These are phyloP conservation scores for Fusarium fracticaudum DNA, from an alignment of 2,329 filamentous ascomycete genomes.

Conservation along the genomic window DNA sequence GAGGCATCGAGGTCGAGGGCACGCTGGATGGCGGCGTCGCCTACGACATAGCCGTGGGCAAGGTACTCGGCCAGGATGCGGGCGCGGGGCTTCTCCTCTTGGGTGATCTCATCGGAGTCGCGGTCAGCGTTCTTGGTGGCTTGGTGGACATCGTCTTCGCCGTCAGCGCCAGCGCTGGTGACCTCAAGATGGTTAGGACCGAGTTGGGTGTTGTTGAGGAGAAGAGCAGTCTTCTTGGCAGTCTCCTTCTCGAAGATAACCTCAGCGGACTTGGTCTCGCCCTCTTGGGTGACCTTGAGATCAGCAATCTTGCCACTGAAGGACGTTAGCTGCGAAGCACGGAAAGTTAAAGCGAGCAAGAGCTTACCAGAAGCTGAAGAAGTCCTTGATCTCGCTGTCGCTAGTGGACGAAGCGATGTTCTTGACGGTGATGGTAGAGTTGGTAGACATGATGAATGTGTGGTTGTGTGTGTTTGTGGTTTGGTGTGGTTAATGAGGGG, in stretches of 20 bases:
- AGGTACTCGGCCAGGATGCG: conserved; percentile 97
- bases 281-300: conserved; percentile 77
- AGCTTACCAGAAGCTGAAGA: conserved; percentile 93
- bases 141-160: conserved; percentile 69
- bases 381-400: conserved; percentile 92
- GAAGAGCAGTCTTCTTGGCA: conserved; percentile 94
- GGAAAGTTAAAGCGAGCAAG: not conserved
- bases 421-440: conserved; percentile 81
- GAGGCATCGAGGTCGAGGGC: conserved; percentile 90
- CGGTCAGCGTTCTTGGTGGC: conserved; percentile 64
- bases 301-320: conserved; percentile 87
- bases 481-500: conserved; percentile 7
- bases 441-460: conserved; percentile 61
- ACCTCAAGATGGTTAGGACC: conserved; percentile 85
- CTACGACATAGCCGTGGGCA: conserved; percentile 90
- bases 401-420: conserved; percentile 85
- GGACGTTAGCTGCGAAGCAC: conserved; percentile 28
- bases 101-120: conserved; percentile 77
- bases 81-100: conserved; percentile 96
- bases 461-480: conserved; percentile 16
- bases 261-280: conserved; percentile 81
- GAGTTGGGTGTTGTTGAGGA: conserved; percentile 96
- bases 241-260: conserved; percentile 98
- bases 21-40: conserved; percentile 76
- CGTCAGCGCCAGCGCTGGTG: conserved; percentile 71